Conservation (phyloP, 768 basidiomycete genomes). For the Clitopilus hobsonii region DNA sequence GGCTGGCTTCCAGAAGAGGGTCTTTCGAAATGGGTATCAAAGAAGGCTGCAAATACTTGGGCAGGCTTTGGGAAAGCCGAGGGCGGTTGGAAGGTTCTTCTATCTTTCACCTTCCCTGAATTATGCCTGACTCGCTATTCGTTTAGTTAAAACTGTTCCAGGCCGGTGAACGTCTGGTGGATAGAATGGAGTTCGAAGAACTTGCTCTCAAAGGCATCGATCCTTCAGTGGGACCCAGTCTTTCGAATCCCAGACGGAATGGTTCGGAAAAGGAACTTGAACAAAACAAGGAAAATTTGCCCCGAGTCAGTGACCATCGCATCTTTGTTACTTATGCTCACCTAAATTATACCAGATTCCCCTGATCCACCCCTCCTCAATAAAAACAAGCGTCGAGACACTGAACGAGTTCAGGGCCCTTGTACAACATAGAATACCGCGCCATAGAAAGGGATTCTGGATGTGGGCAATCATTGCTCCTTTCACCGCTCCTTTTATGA, state of each 20-base stretch:
- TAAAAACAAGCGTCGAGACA: conserved; percentile 27
- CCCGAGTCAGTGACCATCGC: neutral
- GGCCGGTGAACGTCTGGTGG: conserved; percentile 63
- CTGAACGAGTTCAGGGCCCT: conserved; percentile 46
- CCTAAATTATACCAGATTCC: conserved; percentile 45
- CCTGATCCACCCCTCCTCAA: conserved; percentile 53
- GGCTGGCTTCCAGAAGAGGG: conserved; percentile 37
- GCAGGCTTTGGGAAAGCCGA: conserved; percentile 63
- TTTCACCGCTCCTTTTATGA: conserved; percentile 68
- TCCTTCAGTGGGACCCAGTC: conserved; percentile 58
- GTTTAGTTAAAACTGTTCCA: conserved; percentile 54
- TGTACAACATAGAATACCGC: conserved; percentile 51
- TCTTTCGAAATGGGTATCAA: conserved; percentile 40
- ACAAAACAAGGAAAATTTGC: conserved; percentile 8
- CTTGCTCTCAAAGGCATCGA: conserved; percentile 70
- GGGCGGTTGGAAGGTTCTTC: conserved; percentile 65
- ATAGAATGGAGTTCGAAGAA: conserved; percentile 79
- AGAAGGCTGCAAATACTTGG: conserved; percentile 58
- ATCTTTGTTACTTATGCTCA: neutral
- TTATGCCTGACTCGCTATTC: neutral
- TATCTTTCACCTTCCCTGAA: neutral
- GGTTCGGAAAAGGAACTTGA: conserved; percentile 12
- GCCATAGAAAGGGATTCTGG: conserved; percentile 62
- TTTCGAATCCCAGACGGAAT: conserved; percentile 20
- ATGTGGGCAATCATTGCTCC: conserved; percentile 65